phyloP scores from a whole-genome alignment of 2,329 filamentous ascomycete genomes.

The Neurospora sp. region DNA sequence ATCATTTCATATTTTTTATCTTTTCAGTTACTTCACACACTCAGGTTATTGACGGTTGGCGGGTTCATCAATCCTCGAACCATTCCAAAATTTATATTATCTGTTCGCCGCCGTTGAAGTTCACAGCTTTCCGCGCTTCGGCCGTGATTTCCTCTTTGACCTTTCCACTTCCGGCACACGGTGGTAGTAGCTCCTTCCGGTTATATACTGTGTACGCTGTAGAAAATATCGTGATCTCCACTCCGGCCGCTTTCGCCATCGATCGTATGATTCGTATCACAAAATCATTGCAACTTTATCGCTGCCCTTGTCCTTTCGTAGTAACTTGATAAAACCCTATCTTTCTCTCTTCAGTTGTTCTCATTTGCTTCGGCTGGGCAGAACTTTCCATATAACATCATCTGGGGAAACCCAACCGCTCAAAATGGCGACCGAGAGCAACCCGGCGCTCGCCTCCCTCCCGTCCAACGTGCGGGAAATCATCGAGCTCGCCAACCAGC shows the following conservation, averaged over 20 bases:
- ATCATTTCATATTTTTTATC: neutral
- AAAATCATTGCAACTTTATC: neutral
- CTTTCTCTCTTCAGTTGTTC: neutral
- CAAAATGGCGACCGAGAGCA: neutral
- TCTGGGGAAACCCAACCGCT: neutral
- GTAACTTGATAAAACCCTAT: neutral
- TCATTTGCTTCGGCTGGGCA: neutral
- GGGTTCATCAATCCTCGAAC: neutral
- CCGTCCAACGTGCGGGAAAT: slow-evolving; percentile 9
- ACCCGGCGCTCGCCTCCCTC: slow-evolving; percentile 5
- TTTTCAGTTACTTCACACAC: neutral
- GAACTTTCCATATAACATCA: neutral
- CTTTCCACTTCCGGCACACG: neutral
- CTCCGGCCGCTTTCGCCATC: neutral
- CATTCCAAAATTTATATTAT: neutral
- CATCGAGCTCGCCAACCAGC: slow-evolving; percentile 6
- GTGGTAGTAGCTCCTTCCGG: neutral
- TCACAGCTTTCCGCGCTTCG: neutral
- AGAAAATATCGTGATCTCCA: neutral
- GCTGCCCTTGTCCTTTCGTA: neutral
- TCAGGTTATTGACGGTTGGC: neutral
- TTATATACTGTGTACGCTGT: neutral
- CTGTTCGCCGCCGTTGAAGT: neutral
- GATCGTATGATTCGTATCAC: neutral
- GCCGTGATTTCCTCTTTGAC: neutral